Percentiles rank a stretch among this genome's conserved stretches.
phyloP scores from a whole-genome alignment of 805 yeast genomes.

The Yamadazyma scolyti region DNA sequence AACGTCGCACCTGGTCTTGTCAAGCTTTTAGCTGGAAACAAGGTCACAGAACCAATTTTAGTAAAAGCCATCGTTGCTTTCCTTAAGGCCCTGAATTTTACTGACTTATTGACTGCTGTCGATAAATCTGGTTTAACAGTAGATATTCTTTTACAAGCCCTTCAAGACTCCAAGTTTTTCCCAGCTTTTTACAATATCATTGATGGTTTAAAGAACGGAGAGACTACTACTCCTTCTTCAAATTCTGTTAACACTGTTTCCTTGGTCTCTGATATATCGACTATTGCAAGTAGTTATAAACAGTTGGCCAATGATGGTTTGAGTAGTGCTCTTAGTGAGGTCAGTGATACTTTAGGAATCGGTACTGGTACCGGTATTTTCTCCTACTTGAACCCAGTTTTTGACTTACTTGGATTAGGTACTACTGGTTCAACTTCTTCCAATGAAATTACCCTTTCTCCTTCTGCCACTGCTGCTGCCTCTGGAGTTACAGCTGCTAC shows the following conservation, averaged over 20 bases:
- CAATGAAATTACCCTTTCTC: slow-evolving; percentile 5
- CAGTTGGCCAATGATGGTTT: slow-evolving; percentile 9
- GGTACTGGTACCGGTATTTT: slow-evolving; percentile 11
- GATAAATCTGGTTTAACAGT: slow-evolving; percentile 23
- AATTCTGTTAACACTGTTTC: slow-evolving; percentile 7
- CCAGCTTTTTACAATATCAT: slow-evolving; percentile 15
- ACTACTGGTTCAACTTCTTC: slow-evolving; percentile 2
- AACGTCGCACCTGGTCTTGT: slow-evolving; percentile 19
- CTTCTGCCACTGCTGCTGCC: slow-evolving; percentile 12
- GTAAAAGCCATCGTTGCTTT: slow-evolving; percentile 20
- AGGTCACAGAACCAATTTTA: slow-evolving; percentile 22
- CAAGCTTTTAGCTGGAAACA: slow-evolving; percentile 17
- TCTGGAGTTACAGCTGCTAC: slow-evolving; percentile 6
- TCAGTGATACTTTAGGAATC: slow-evolving; percentile 7
- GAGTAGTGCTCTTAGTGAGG: slow-evolving; percentile 5
- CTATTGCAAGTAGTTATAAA: slow-evolving; percentile 8
- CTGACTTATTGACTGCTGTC: slow-evolving; percentile 18
- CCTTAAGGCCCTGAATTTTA: slow-evolving; percentile 17
- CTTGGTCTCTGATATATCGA: slow-evolving; percentile 10
- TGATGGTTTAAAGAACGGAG: slow-evolving; percentile 14
- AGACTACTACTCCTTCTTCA: slow-evolving; percentile 9
- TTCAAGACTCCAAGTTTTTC: slow-evolving; percentile 13
- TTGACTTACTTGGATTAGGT: slow-evolving; percentile 12
- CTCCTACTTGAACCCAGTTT: slow-evolving; percentile 13
- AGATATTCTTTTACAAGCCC: slow-evolving; percentile 18